Conservation (phyloP, 2,329 filamentous ascomycete genomes). For the Colletotrichum simmondsii region DNA sequence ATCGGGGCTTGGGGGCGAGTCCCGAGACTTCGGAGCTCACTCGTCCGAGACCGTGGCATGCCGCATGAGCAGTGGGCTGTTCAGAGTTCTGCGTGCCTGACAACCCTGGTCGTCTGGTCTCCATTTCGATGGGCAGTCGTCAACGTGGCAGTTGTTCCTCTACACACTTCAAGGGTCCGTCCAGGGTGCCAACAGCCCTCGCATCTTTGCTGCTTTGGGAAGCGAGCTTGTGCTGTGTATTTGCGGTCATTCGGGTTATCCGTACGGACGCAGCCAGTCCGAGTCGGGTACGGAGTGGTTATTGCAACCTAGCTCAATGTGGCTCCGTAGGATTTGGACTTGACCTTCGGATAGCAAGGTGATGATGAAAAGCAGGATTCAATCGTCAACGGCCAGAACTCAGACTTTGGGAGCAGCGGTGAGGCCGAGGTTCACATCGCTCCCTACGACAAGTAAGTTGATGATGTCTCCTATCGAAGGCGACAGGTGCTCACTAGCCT, state of each 20-base stretch:
- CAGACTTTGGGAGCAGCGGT: background rate
- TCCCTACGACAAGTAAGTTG: background rate
- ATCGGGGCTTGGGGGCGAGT: slow-evolving; percentile 6
- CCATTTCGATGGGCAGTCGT: slow-evolving; percentile 24
- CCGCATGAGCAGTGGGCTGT: background rate
- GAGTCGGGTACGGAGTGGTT: background rate
- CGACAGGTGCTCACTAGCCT: background rate
- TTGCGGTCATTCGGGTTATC: background rate
- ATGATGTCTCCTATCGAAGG: background rate
- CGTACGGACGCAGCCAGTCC: background rate
- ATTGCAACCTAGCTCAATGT: background rate
- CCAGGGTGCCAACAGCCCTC: background rate
- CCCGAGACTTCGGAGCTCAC: slow-evolving; percentile 12
- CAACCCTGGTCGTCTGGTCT: slow-evolving; percentile 4
- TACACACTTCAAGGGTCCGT: background rate
- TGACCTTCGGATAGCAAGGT: background rate
- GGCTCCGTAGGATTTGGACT: background rate
- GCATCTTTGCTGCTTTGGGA: background rate
- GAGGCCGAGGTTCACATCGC: background rate
- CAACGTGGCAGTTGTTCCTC: slow-evolving; percentile 27
- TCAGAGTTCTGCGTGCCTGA: background rate
- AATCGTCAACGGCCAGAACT: background rate
- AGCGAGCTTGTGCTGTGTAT: background rate
- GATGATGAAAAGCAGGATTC: background rate
- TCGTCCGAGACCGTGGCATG: slow-evolving; percentile 2